Percentiles rank a stretch among this genome's conserved stretches.
Evolutionary conservation across 2,329 filamentous ascomycete species (phyloP).

Genomic region (Polytolypa hystricis): DNA sequence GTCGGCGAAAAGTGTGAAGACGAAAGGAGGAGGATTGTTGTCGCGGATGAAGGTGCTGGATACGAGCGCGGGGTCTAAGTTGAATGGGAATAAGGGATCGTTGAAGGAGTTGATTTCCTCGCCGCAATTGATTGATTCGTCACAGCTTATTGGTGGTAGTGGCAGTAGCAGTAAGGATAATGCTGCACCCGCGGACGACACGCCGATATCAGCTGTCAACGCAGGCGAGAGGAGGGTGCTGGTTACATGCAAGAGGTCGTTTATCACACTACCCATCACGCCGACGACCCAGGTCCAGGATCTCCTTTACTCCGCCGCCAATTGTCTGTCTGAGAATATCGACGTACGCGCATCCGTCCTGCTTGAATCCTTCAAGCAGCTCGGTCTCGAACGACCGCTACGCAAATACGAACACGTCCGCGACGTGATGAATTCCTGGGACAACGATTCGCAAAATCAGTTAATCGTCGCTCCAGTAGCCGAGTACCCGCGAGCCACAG

Average conservation of each 20-base stretch:
- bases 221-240: slow-evolving; percentile 63
- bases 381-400: slow-evolving; percentile 71
- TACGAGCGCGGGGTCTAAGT: slow-evolving; percentile 4
- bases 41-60: slow-evolving; percentile 8
- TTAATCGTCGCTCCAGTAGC: slow-evolving; percentile 54
- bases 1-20: slow-evolving; percentile 6
- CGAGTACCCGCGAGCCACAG: slow-evolving; percentile 42
- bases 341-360: slow-evolving; percentile 57
- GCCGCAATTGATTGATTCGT: slow-evolving; percentile 11
- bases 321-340: slow-evolving; percentile 52
- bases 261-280: slow-evolving; percentile 59
- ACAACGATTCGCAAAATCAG: slow-evolving; percentile 64
- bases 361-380: slow-evolving; percentile 61
- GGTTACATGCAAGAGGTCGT: slow-evolving; percentile 60
- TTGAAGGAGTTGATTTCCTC: slow-evolving; percentile 17
- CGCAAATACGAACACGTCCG: slow-evolving; percentile 77
- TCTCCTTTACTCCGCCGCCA: slow-evolving; percentile 56
- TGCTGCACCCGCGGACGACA: slow-evolving; percentile 51
- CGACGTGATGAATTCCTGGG: slow-evolving; percentile 89
- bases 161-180: no score
- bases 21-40: slow-evolving; percentile 8
- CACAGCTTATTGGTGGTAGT: no score
- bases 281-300: slow-evolving; percentile 65
- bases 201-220: slow-evolving; percentile 70
- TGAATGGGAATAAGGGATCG: slow-evolving; percentile 7